These are phyloP conservation scores for Tetradesmus obliquus DNA, from an alignment of 139 green algal species.

Conservation along the genomic window DNA sequence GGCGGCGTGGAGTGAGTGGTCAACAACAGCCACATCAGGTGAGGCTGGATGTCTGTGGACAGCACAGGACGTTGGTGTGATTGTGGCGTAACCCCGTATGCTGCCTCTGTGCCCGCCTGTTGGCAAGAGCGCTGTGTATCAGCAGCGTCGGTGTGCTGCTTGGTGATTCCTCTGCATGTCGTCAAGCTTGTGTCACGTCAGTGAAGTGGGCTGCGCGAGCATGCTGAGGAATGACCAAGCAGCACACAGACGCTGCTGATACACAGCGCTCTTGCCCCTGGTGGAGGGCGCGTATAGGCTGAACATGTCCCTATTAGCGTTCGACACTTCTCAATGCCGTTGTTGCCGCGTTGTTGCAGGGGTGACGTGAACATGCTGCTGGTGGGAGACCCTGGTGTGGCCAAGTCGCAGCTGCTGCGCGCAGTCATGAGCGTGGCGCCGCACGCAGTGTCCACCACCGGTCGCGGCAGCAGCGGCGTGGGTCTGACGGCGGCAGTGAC, in stretches of 20 bases:
- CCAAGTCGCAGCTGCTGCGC: slow-evolving; percentile 97
- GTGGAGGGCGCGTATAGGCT: too few species aligned
- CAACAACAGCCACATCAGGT: too few species aligned
- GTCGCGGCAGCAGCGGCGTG: slow-evolving; percentile 95
- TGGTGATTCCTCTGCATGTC: background rate
- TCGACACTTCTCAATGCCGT: background rate
- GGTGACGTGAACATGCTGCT: slow-evolving; percentile 99
- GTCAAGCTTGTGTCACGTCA: background rate
- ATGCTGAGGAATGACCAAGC: background rate
- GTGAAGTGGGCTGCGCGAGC: background rate
- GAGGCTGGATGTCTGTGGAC: too few species aligned
- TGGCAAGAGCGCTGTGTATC: background rate
- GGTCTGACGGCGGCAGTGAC: slow-evolving; percentile 98
- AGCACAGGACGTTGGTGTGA: too few species aligned
- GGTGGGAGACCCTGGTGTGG: slow-evolving; percentile 94
- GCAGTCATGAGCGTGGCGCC: slow-evolving; percentile 95
- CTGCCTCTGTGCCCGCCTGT: background rate
- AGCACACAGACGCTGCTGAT: background rate
- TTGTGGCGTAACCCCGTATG: too few species aligned
- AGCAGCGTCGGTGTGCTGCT: background rate
- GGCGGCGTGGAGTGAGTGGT: too few species aligned
- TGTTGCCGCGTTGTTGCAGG: slow-evolving; percentile 46
- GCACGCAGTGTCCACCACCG: slow-evolving; percentile 95
- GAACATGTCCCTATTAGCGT: too few species aligned
- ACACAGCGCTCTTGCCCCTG: too few species aligned